Base-by-base conservation (phyloP, 805 yeast genomes). In the Cyberlindnera nakhonratchasimensis region DNA sequence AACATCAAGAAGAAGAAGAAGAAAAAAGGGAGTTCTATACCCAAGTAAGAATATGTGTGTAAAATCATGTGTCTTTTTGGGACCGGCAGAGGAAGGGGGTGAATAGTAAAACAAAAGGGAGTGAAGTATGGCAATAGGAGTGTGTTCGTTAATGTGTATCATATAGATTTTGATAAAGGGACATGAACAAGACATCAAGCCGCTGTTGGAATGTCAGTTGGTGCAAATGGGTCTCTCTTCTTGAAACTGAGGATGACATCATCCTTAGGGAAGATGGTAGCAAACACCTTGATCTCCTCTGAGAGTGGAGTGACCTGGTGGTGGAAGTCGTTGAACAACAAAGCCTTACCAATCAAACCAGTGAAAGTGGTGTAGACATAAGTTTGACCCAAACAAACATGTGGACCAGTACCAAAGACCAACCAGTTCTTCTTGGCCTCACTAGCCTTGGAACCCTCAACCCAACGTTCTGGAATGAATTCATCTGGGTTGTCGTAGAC, bases 221-320 rank as follows among this genome's bases (percentile, higher is more conserved):
- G 51, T 2, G 51, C 50, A 28, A 64, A 43, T 46, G 73, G 74
- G 48, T 85, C 85, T 69, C 93, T 79, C 53, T 61, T 69, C 37
- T 70, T 72, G 72, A 90, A 91, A 54, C 80, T 71, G 62, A 93
- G 69, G 51, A 86, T 77, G 61, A 95, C 79, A 64, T 93, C 96
- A 67, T 93, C 99, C 64, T 87, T 80, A 21, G 99, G 99, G 85
- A 93, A 93, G 62, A 93, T 89, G 16, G 99, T 93, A 21, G 99
- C 99, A 63, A 93, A 93, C 29, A 93, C 98, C 61, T 88, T 86
- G 59, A 93, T 89, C 59, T 88, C 82, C 70, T 93, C 99, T 54
- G 91, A 81, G 53, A 82, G 70, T 31, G 82, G 84, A 19, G 99
- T 93, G 35, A 83, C 79, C 51, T 80, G 75, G 64, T 93, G 99